These are phyloP conservation scores for Paracoccidioides brasiliensis DNA, from an alignment of 2,329 filamentous ascomycete genomes.

Conservation along the genomic window DNA sequence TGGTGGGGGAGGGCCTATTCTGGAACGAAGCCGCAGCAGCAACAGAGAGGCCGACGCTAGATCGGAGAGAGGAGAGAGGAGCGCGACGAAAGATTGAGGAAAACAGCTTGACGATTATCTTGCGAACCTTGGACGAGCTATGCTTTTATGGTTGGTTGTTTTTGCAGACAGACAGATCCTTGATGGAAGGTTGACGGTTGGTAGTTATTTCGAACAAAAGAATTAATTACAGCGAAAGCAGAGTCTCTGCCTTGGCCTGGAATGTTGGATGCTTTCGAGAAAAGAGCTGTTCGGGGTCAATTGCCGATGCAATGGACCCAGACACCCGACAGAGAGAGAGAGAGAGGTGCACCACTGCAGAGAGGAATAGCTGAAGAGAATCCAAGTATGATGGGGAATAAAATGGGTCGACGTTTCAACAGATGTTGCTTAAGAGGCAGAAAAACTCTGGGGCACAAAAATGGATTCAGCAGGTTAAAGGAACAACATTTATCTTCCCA, in stretches of 20 bases:
- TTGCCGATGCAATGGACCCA: too few species aligned
- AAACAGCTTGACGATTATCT: constrained; percentile 73
- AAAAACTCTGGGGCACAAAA: too few species aligned
- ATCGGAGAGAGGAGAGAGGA: constrained; percentile 50
- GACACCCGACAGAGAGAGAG: too few species aligned
- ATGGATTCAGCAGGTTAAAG: too few species aligned
- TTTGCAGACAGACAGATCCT: neutral
- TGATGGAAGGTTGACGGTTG: neutral
- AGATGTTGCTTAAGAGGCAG: too few species aligned
- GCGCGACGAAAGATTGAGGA: constrained; percentile 64
- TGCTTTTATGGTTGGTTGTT: neutral
- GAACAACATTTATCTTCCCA: too few species aligned
- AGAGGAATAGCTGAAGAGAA: too few species aligned
- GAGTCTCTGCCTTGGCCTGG: too few species aligned
- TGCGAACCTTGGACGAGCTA: constrained; percentile 7
- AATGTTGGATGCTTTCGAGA: neutral
- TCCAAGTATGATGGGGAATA: too few species aligned
- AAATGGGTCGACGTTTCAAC: too few species aligned
- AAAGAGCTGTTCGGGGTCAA: neutral
- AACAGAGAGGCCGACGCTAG: constrained; percentile 58
- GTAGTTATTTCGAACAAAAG: too few species aligned
- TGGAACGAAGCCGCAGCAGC: constrained; percentile 58
- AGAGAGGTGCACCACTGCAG: too few species aligned
- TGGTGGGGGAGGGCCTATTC: constrained; percentile 39
- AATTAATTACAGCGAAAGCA: neutral